Conservation (phyloP, 495 filamentous ascomycete species). For the Pseudoneurospora amorphoporcata region DNA sequence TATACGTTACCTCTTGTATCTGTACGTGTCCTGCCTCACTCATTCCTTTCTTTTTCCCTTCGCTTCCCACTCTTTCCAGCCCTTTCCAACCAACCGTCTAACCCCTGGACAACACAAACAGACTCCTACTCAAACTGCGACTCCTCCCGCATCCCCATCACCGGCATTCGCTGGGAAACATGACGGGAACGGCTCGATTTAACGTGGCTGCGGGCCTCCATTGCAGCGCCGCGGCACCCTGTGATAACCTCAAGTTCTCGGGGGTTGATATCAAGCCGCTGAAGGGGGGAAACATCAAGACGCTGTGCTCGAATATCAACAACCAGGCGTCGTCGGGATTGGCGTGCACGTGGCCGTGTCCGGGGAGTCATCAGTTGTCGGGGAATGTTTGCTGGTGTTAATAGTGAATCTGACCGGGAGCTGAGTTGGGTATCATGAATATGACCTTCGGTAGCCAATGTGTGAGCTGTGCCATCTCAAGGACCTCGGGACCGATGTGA, state of each 20-base stretch:
- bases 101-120: not conserved
- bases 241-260: conserved; percentile 37
- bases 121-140: conserved; percentile 40
- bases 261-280: conserved; percentile 38
- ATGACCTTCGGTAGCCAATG: not conserved
- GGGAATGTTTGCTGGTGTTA: conserved; percentile 16
- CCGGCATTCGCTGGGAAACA: conserved; percentile 46
- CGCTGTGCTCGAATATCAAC: conserved; percentile 35
- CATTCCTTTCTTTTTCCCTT: not conserved
- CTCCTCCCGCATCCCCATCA: conserved; percentile 37
- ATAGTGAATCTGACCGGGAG: not conserved
- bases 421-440: not conserved
- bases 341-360: conserved; percentile 34
- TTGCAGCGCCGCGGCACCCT: conserved; percentile 37
- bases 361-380: conserved; percentile 30
- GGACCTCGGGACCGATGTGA: not conserved
- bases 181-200: conserved; percentile 34
- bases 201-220: conserved; percentile 31
- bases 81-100: not conserved
- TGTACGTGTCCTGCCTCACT: conserved; percentile 17
- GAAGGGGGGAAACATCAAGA: conserved; percentile 32
- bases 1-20: conserved; percentile 50
- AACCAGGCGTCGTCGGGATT: conserved; percentile 27
- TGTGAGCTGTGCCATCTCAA: not conserved
- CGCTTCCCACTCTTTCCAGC: not conserved